Evolutionary conservation across 805 yeast genomes (phyloP).

Genomic region (Lipomyces starkeyi): DNA sequence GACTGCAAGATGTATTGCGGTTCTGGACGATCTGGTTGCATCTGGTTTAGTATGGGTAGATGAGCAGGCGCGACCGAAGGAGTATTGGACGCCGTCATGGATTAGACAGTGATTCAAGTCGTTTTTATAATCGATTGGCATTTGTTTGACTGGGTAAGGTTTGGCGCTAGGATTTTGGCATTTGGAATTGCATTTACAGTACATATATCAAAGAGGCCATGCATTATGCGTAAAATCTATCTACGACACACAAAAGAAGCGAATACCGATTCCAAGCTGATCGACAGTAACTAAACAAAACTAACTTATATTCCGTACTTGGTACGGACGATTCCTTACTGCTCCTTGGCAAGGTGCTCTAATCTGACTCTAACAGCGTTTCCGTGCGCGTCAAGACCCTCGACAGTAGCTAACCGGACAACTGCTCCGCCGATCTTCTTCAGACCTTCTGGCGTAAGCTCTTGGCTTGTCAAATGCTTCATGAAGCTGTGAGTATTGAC

Average conservation of each 20-base stretch:
- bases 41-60: conserved; percentile 90
- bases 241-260: too few species aligned
- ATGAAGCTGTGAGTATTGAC: conserved; percentile 96
- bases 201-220: background rate
- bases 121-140: background rate
- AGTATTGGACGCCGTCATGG: conserved; percentile 49
- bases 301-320: too few species aligned
- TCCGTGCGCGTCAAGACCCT: conserved; percentile 96
- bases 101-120: conserved; percentile 18
- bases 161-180: background rate
- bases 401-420: conserved; percentile 92
- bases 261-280: background rate
- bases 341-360: conserved; percentile 66
- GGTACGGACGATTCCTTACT: background rate
- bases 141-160: background rate
- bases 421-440: conserved; percentile 93
- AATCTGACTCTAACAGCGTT: conserved; percentile 95
- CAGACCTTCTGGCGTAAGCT: conserved; percentile 83
- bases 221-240: background rate
- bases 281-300: background rate
- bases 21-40: conserved; percentile 76
- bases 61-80: conserved; percentile 45
- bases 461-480: conserved; percentile 93
- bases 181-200: background rate
- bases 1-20: conserved; percentile 56